Evolutionary conservation across 768 basidiomycete genomes (phyloP), one percentile per base, ranked within the genome.

Genomic region (Agrocybe pediades): DNA sequence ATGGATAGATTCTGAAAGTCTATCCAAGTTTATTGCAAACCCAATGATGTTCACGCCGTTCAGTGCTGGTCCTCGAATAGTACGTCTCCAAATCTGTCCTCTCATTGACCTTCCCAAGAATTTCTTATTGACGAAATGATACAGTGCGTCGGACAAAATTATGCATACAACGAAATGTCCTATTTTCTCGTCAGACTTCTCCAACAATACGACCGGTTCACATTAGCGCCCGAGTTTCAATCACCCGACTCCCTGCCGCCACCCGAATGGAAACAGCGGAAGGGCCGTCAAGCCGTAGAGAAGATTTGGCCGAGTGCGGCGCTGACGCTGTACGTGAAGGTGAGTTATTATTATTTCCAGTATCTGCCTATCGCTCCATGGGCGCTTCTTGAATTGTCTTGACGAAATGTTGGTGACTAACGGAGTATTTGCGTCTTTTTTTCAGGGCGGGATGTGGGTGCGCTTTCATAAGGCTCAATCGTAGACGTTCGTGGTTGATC

Each of bases 101-200:
- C 33, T 40, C 39, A 23, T 27, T 11, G 11, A 24, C 2, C 36
- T 24, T 13, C 15, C n/a, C 7, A 13, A 36, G 8, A 3, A 17
- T n/a, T 41, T 13, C 11, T 16, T 40, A 29, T 43, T 20, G 33
- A 24, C 39, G 19, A 11, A 13, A 23, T 46, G 26, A 47, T 13
- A 27, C 62, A 88, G 86, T 88, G 87, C 60, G 67, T 89, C 17
- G 85, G 85, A 9, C 84, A 87, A 64, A 85, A 88, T 60, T 89
- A 89, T 53, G 88, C 88, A 5, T 86, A 86, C 61, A 88, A 88
- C 64, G 84, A 90, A 68, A 83, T 84, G 44, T 82, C 85, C n/a
- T 90, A 82, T 62, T 83, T 90, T 68, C 78, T 90, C 40, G 82
- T 84, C 9, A 76, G 85, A 25, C 69, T 90, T 29, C 69, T 90